phyloP scores from a whole-genome alignment of 2,329 filamentous ascomycete species.

The Arthrobotrys megalospora region DNA sequence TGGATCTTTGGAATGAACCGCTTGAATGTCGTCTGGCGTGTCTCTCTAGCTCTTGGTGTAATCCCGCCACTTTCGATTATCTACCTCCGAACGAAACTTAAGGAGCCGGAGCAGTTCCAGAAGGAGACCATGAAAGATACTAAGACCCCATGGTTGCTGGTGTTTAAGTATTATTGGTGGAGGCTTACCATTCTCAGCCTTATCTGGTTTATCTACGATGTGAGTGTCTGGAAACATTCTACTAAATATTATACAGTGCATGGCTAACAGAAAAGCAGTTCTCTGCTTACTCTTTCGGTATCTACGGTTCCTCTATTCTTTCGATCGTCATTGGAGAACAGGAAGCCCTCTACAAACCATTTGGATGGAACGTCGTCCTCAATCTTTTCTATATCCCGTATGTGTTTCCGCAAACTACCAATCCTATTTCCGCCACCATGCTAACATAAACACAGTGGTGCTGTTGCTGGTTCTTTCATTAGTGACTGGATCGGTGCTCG shows the following conservation, averaged over 20 bases:
- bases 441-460: conserved; percentile 70
- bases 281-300: conserved; percentile 85
- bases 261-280: conserved; percentile 72
- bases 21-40: conserved; percentile 83
- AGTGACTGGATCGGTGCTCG: conserved; percentile 74
- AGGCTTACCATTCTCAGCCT: conserved; percentile 78
- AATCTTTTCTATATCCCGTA: conserved; percentile 76
- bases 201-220: conserved; percentile 89
- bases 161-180: conserved; percentile 79
- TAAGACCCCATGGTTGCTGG: conserved; percentile 73
- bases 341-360: conserved; percentile 78
- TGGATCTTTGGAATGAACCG: conserved; percentile 75
- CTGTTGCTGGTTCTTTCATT: conserved; percentile 81
- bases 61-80: conserved; percentile 83
- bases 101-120: conserved; percentile 84
- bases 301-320: conserved; percentile 85
- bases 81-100: conserved; percentile 78
- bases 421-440: conserved; percentile 75
- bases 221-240: conserved; percentile 66
- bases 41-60: conserved; percentile 82
- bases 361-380: conserved; percentile 90
- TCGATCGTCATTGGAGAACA: conserved; percentile 74
- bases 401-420: not conserved
- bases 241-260: not conserved
- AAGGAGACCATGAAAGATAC: conserved; percentile 76